Conservation (phyloP, 441 rosid genomes). For the Croton laevigatus region DNA sequence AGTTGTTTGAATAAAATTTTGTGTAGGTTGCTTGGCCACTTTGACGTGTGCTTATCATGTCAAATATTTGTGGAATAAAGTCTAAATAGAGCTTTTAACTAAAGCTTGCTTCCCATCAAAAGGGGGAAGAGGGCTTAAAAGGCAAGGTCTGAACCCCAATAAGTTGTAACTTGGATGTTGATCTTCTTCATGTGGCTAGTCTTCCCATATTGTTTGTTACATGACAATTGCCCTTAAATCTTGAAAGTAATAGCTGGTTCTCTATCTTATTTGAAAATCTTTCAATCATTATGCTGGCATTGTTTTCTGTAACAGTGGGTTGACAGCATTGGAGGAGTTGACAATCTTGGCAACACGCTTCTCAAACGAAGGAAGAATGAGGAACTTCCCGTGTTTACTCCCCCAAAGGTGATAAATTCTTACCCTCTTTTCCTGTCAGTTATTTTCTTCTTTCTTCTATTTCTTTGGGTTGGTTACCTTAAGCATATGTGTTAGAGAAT, state of each 20-base stretch:
- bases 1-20: not conserved
- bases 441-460: not conserved
- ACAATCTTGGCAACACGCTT: slow-evolving; percentile 66
- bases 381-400: slow-evolving; percentile 65
- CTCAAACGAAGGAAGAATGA: slow-evolving; percentile 52
- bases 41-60: not conserved
- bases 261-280: not conserved
- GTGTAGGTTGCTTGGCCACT: not conserved
- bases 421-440: not conserved
- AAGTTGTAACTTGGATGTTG: not conserved
- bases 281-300: slow-evolving; percentile 8
- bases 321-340: slow-evolving; percentile 78
- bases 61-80: not conserved
- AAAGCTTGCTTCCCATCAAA: not conserved
- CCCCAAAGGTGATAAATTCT: slow-evolving; percentile 59
- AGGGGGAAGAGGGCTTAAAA: not conserved
- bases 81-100: not conserved
- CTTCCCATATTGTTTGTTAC: not conserved
- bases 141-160: not conserved
- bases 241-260: not conserved
- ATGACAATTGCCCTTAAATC: not conserved
- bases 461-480: not conserved
- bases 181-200: not conserved
- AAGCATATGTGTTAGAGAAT: not conserved
- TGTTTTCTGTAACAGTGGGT: slow-evolving; percentile 63